Conservation (phyloP, 306 rosid genomes). For the Sphenostylis stenocarpa region DNA sequence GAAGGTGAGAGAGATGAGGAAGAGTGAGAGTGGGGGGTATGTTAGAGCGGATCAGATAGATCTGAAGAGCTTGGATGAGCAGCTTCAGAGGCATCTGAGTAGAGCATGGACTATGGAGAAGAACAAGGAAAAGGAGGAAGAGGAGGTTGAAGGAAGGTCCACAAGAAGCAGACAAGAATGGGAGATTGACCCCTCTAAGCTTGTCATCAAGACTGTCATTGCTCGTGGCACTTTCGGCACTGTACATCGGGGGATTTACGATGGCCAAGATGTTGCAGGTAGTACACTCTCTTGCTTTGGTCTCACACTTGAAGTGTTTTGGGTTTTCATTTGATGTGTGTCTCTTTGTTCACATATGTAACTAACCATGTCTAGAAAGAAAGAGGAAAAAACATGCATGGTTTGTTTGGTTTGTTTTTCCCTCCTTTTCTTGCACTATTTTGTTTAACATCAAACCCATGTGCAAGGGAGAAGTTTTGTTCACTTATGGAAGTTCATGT, state of each 20-base stretch:
- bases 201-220: slow-evolving; percentile 69
- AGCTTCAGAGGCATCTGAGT: slow-evolving; percentile 88
- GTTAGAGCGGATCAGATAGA: slow-evolving; percentile 99
- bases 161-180: slow-evolving; percentile 68
- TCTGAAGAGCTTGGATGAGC: slow-evolving; percentile 98
- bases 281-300: neutral
- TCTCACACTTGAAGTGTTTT: neutral
- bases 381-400: neutral
- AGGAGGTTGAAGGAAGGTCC: slow-evolving; percentile 47
- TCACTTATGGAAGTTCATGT: slow-evolving; percentile 29
- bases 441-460: slow-evolving; percentile 6
- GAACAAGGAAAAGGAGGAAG: slow-evolving; percentile 66
- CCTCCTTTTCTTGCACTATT: slow-evolving; percentile 10
- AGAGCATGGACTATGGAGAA: slow-evolving; percentile 95
- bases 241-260: slow-evolving; percentile 95
- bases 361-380: slow-evolving; percentile 1
- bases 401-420: neutral
- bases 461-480: slow-evolving; percentile 22
- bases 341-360: neutral
- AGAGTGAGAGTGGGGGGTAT: slow-evolving; percentile 81
- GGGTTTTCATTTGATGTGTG: neutral
- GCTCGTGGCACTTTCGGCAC: slow-evolving; percentile 99
- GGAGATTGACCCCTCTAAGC: slow-evolving; percentile 98
- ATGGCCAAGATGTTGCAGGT: slow-evolving; percentile 95
- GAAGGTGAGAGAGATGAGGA: slow-evolving; percentile 54